Evolutionary conservation across 148 eudicot genomes (phyloP).

Genomic region (Persicaria tinctoria): DNA sequence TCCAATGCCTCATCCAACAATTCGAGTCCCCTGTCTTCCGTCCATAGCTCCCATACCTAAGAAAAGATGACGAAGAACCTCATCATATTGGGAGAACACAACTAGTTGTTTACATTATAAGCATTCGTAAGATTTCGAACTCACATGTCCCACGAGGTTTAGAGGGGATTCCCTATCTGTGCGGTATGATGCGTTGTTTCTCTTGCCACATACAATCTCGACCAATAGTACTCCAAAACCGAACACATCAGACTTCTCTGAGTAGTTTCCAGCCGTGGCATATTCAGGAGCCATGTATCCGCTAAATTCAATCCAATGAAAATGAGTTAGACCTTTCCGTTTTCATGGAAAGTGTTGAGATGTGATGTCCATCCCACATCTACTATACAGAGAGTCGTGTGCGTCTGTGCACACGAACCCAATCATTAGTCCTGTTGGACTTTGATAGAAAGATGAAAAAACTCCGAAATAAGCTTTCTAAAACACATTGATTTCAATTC

Average conservation of each 20-base stretch:
- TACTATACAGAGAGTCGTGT: too few species aligned
- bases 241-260: slow-evolving; percentile 18
- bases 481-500: too few species aligned
- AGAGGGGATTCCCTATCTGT: neutral
- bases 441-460: too few species aligned
- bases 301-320: slow-evolving; percentile 5
- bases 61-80: neutral
- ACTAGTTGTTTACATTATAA: neutral
- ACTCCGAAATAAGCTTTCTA: too few species aligned
- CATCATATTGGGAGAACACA: neutral
- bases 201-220: slow-evolving; percentile 20
- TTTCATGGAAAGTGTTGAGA: neutral
- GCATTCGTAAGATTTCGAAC: neutral
- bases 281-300: slow-evolving; percentile 21
- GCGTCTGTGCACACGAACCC: too few species aligned
- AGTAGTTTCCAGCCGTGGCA: slow-evolving; percentile 8
- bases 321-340: neutral
- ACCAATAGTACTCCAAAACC: slow-evolving; percentile 13
- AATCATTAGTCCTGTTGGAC: too few species aligned
- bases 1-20: neutral
- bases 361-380: too few species aligned
- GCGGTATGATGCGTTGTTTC: slow-evolving; percentile 1
- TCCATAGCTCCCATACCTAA: neutral
- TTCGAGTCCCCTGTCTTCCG: neutral
- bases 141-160: slow-evolving; percentile 7